Percentiles rank a stretch among this genome's conserved stretches.
These are phyloP conservation scores for Claviceps cyperi DNA, from an alignment of 2,329 filamentous ascomycete genomes.

Conservation along the genomic window DNA sequence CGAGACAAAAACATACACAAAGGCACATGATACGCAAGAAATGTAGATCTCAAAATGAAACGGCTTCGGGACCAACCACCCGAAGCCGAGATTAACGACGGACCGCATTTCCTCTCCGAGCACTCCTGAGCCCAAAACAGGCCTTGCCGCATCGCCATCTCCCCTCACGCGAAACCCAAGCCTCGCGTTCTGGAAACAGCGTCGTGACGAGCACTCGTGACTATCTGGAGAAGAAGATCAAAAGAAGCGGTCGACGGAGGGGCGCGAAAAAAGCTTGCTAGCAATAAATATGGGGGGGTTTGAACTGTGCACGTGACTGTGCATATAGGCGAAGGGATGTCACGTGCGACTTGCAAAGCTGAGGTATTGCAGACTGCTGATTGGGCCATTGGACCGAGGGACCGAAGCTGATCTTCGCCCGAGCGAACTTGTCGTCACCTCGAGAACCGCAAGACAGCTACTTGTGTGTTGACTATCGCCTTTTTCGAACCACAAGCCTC, in stretches of 20 bases:
- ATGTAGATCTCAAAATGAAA: slow-evolving; percentile 49
- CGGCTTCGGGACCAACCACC: slow-evolving; percentile 32
- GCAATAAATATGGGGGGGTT: not conserved
- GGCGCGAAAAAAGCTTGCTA: not conserved
- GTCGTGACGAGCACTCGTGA: slow-evolving; percentile 29
- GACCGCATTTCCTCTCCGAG: slow-evolving; percentile 35
- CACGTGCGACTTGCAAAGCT: slow-evolving; percentile 17
- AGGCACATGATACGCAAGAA: slow-evolving; percentile 5
- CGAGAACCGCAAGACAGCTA: not conserved
- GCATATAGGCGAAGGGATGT: slow-evolving; percentile 7
- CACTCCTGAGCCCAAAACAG: slow-evolving; percentile 21
- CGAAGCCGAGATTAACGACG: slow-evolving; percentile 44
- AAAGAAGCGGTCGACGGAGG: slow-evolving; percentile 13
- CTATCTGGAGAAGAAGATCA: slow-evolving; percentile 34
- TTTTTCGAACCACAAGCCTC: not conserved
- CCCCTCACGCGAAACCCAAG: slow-evolving; percentile 9
- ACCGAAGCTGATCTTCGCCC: slow-evolving; percentile 12
- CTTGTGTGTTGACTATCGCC: not conserved
- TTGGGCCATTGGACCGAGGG: slow-evolving; percentile 32
- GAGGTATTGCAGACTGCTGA: slow-evolving; percentile 23
- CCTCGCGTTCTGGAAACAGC: slow-evolving; percentile 8
- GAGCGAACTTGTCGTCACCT: not conserved
- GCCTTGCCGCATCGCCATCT: slow-evolving; percentile 18
- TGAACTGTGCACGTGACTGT: slow-evolving; percentile 10
- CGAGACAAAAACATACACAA: not conserved